phyloP scores from a whole-genome alignment of 2,329 filamentous ascomycete species.

The Colletotrichum sansevieriae region DNA sequence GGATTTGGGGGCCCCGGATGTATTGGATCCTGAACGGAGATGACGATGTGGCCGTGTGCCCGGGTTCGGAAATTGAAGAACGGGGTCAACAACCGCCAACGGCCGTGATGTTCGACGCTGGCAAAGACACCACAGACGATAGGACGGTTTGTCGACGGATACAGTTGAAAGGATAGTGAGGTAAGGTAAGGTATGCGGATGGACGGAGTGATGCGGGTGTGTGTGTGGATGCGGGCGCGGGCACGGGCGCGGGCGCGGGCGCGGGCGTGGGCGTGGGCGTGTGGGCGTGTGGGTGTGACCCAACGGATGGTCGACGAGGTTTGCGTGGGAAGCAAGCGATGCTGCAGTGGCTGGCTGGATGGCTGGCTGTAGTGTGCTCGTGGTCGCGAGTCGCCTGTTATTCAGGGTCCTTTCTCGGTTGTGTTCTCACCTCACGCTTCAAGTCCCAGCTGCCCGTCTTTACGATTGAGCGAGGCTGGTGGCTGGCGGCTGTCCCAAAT shows the following conservation, averaged over 20 bases:
- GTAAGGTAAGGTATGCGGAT: conserved; percentile 16
- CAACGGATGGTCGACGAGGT: conserved; percentile 14
- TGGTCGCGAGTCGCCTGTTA: too few relatives aligned
- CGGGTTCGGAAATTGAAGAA: conserved; percentile 26
- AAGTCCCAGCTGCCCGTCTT: too few relatives aligned
- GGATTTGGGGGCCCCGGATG: conserved; percentile 7
- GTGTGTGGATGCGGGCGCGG: conserved; percentile 24
- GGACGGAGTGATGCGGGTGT: conserved; percentile 28
- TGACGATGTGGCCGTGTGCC: conserved; percentile 30
- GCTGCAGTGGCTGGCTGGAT: background rate
- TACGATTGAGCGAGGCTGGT: conserved; percentile 24
- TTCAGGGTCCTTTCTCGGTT: too few relatives aligned
- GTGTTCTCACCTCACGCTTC: too few relatives aligned
- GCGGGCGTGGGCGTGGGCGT: background rate
- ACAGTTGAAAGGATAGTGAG: background rate
- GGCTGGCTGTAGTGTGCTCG: too few relatives aligned
- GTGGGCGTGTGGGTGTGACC: conserved; percentile 14
- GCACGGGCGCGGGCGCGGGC: conserved; percentile 6
- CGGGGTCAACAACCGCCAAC: conserved; percentile 9
- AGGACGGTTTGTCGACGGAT: conserved; percentile 13
- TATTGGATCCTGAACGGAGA: conserved; percentile 34
- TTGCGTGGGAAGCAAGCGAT: conserved; percentile 32
- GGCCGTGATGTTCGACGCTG: conserved; percentile 27
- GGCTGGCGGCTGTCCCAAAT: background rate
- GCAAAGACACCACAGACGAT: conserved; percentile 16